Base-by-base conservation (phyloP, 2,329 filamentous ascomycete species). In the Colletotrichum endophyticum region DNA sequence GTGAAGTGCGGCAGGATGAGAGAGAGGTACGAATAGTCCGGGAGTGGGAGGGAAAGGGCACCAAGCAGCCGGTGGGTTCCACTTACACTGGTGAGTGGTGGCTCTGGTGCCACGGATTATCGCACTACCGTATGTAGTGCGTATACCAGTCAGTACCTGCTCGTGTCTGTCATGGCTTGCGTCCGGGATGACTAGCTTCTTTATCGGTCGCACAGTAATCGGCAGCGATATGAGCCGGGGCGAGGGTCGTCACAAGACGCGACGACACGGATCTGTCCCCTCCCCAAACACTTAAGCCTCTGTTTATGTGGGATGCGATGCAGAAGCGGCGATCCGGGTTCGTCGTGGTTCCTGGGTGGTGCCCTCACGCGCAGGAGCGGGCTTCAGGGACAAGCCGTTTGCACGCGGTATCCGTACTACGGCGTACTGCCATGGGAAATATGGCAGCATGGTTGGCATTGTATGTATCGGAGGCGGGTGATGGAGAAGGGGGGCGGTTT, bases 321-420 rank as follows among this genome's bases (percentile, higher is more conserved):
- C 72, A 70, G 72, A 49, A 62, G 44, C 72, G 57, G 57, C 59
- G 72, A 74, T 74, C 72, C 59, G 39, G 66, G 66, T 64, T 70
- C 25, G 44, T 64, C 66, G 66, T 57, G 67, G 67, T 62, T 53
- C 30, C 59, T 62, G 22, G 32, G 32, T 12, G 36, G 32, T 64
- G 61, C n/a, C 66, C 39, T 32, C 19, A 15, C 25, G 57, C 32
- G 53, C 22, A 16, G 39, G 39, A 44, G 25, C 57, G 59, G 67
- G 25, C 61, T 72, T 30, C 59, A 64, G 59, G 72, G 32, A 64
- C 72, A 59, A 34, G 32, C 72, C 62, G 72, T 44, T 44, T 44
- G 39, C 39, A 44, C 19, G 19, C 39, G 6, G 19, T 44, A 36
- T 36, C 34, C 34, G 34, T 36, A 36, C 34, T 36, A 36, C n/a